These are phyloP conservation scores for Aureobasidium pullulans DNA, from an alignment of 2,329 filamentous ascomycete species.

Conservation along the genomic window DNA sequence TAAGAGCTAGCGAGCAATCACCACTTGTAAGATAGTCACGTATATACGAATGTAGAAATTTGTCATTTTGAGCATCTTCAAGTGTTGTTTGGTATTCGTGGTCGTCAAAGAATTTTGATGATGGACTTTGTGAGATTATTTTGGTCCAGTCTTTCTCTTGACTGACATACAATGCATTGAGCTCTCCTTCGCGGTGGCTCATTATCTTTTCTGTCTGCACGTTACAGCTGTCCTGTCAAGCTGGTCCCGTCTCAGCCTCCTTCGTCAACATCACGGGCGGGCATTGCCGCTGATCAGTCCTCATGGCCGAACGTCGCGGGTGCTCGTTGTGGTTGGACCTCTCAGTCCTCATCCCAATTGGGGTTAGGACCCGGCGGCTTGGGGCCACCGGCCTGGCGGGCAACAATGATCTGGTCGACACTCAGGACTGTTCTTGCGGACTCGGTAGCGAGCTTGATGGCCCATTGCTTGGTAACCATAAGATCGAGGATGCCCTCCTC, in stretches of 20 bases:
- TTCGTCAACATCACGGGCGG: too few species aligned
- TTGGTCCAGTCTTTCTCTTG: neutral
- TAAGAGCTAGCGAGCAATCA: neutral
- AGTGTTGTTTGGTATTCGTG: neutral
- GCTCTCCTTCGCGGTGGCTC: neutral
- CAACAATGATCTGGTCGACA: conserved; percentile 98
- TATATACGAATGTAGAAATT: neutral
- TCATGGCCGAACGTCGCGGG: neutral
- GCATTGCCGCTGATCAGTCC: neutral
- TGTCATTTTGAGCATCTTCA: neutral
- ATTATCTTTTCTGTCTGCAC: neutral
- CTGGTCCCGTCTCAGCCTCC: neutral
- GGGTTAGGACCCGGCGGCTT: conserved; percentile 95
- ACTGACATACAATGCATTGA: neutral
- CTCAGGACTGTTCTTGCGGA: conserved; percentile 88
- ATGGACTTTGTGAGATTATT: neutral
- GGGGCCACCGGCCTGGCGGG: conserved; percentile 90
- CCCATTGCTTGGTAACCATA: conserved; percentile 88
- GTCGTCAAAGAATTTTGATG: neutral
- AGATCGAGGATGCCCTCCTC: conserved; percentile 88
- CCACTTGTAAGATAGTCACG: neutral
- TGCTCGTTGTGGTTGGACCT: neutral
- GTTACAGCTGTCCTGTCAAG: neutral
- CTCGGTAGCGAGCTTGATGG: conserved; percentile 93
- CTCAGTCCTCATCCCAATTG: conserved; percentile 58